These are phyloP conservation scores for Xylariaceae sp. DNA, from an alignment of 2,329 filamentous ascomycete species.

Conservation along the genomic window DNA sequence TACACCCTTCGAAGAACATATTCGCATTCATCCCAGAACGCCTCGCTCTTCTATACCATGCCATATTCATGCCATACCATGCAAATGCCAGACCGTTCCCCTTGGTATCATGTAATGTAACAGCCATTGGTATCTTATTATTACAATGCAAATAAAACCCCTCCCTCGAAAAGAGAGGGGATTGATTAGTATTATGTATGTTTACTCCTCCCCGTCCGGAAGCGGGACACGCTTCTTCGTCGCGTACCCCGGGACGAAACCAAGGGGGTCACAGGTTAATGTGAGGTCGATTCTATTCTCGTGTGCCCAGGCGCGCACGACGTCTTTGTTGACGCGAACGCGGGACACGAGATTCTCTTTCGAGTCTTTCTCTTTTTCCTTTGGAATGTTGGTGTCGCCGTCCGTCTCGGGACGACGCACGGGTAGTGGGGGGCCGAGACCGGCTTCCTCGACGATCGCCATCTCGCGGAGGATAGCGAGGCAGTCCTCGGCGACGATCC, in stretches of 20 bases:
- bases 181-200: no score
- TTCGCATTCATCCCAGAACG: constrained; percentile 2
- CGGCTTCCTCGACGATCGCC: constrained; percentile 60
- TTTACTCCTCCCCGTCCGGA: constrained; percentile 23
- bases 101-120: background rate
- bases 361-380: constrained; percentile 23
- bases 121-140: no score
- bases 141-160: no score
- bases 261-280: constrained; percentile 64
- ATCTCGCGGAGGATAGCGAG: constrained; percentile 73
- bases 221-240: constrained; percentile 36
- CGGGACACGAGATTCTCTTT: constrained; percentile 34
- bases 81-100: no score
- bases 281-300: constrained; percentile 58
- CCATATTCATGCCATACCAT: background rate
- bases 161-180: no score
- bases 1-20: no score
- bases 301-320: constrained; percentile 61
- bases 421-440: constrained; percentile 50
- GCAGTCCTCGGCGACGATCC: constrained; percentile 81
- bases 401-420: constrained; percentile 53
- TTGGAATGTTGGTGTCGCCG: constrained; percentile 29
- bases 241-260: constrained; percentile 66
- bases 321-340: constrained; percentile 49
- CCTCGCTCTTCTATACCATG: background rate